Base-by-base conservation (phyloP, 179 eudicot genomes). In the Patellifolia procumbens region DNA sequence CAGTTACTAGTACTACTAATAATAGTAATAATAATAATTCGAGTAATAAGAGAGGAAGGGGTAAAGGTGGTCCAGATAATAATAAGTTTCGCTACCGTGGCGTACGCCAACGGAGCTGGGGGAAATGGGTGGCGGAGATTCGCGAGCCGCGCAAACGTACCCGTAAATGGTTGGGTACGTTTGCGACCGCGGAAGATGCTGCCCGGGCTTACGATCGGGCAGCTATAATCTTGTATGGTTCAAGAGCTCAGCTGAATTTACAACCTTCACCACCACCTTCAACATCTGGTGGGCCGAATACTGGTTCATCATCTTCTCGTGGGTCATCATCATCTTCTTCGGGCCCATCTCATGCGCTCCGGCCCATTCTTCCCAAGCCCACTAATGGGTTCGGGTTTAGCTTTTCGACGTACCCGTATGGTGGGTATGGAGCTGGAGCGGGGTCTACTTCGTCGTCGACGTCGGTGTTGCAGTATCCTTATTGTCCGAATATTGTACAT, bases 81-180 rank as follows among this genome's bases (percentile, higher is more conserved):
- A 74, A 39, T 55, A 91, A 90, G 82, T 91, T 90, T 80, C 88
- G 88, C 32, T 94, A 90, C 80, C 75, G 98, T 7, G 98, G 98
- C 0, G 98, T 94, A 15, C 80, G 98, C 1, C 98, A 94, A 58
- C 91, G 98, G 1, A 92, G 97, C 83, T 92, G 98, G 98, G 98
- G 98, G 3, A 94, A 94, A 43, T 94, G 98, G 98, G 98, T 94
- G 0, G 98, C 97, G 0, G 98, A 94, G 88, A 94, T 94, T 85
- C 91, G 98, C 0, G 98, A 94, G 83, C 98, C 98, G 0, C 81
- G 97, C 0, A 87, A 85, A 15, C 88, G 98, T 0, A 85, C 92
- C 0, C 90, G 98, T 8, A 88, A 92, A 16, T 94, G 98, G 98
- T 87, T 94, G 19, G 98, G 98, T 1, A 94, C 98, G 1, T 94